These are phyloP conservation scores for Lobosporangium transversale DNA, from an alignment of 192 early-diverging fungal species.

Conservation along the genomic window DNA sequence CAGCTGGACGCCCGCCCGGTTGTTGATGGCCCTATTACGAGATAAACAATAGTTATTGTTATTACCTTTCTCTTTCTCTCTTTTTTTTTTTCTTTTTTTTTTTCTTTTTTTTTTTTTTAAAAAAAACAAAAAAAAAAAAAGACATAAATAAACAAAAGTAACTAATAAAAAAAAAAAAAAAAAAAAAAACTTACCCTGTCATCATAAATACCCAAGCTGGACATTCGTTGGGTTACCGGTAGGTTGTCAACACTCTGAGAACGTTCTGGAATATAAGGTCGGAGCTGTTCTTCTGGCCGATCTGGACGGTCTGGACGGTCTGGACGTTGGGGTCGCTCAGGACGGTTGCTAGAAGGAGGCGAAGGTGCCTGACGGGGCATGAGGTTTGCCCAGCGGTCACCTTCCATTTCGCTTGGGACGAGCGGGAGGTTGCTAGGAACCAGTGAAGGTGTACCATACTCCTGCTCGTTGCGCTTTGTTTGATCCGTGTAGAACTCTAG, in stretches of 20 bases:
- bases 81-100: too few relatives aligned
- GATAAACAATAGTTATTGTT: not conserved
- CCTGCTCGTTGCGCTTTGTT: conserved; percentile 65
- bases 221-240: conserved; percentile 38
- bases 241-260: conserved; percentile 48
- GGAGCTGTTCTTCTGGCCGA: conserved; percentile 43
- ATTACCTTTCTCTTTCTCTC: not conserved
- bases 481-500: conserved; percentile 99
- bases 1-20: conserved; percentile 40
- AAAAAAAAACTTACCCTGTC: conserved; percentile 21
- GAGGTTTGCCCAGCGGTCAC: conserved; percentile 69
- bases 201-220: conserved; percentile 38
- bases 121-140: too few relatives aligned
- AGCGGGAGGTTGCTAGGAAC: conserved; percentile 38
- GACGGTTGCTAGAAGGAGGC: conserved; percentile 19
- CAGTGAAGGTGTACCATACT: conserved; percentile 57
- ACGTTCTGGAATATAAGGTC: conserved; percentile 52
- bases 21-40: conserved; percentile 33
- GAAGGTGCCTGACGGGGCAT: conserved; percentile 56
- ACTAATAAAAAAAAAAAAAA: not conserved
- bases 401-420: conserved; percentile 48
- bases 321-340: conserved; percentile 38
- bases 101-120: too few relatives aligned
- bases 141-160: too few relatives aligned
- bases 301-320: conserved; percentile 52